phyloP scores from a whole-genome alignment of 2,329 filamentous ascomycete genomes.

The Colletotrichum musae region DNA sequence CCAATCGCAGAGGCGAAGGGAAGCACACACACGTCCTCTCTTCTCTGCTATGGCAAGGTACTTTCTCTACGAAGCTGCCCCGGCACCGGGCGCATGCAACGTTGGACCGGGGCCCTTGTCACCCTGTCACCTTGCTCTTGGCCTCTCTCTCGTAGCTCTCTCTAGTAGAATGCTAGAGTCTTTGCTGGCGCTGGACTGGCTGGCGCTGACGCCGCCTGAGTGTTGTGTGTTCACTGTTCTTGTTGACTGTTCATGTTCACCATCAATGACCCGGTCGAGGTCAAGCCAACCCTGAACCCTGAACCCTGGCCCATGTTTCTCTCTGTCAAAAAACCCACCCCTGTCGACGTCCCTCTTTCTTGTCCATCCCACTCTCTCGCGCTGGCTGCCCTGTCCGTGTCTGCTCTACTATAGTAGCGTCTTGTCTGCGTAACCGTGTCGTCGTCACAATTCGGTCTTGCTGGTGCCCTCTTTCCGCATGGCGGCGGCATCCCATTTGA shows the following conservation, averaged over 20 bases:
- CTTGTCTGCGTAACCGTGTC: constrained; percentile 4
- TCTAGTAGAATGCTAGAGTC: background rate
- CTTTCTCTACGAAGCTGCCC: background rate
- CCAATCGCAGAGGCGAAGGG: constrained; percentile 30
- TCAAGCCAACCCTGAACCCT: too few species aligned
- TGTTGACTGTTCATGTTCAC: too few species aligned
- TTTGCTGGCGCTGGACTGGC: background rate
- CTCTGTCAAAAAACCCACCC: too few species aligned
- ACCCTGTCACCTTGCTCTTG: constrained; percentile 24
- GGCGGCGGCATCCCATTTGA: constrained; percentile 16
- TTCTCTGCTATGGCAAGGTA: background rate
- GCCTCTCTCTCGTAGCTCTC: background rate
- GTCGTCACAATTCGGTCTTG: constrained; percentile 32
- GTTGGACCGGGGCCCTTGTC: constrained; percentile 35
- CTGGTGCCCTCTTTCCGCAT: constrained; percentile 6
- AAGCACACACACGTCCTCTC: constrained; percentile 18
- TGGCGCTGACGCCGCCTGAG: too few species aligned
- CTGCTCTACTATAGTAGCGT: background rate
- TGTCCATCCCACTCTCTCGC: too few species aligned
- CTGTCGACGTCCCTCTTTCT: too few species aligned
- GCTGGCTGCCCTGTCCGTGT: too few species aligned
- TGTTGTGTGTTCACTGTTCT: too few species aligned
- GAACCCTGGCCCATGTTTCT: too few species aligned
- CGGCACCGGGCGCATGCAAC: constrained; percentile 38
- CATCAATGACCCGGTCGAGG: too few species aligned